phyloP scores from a whole-genome alignment of 1,139 yeast genomes.

The Blastobotrys serpentis region DNA sequence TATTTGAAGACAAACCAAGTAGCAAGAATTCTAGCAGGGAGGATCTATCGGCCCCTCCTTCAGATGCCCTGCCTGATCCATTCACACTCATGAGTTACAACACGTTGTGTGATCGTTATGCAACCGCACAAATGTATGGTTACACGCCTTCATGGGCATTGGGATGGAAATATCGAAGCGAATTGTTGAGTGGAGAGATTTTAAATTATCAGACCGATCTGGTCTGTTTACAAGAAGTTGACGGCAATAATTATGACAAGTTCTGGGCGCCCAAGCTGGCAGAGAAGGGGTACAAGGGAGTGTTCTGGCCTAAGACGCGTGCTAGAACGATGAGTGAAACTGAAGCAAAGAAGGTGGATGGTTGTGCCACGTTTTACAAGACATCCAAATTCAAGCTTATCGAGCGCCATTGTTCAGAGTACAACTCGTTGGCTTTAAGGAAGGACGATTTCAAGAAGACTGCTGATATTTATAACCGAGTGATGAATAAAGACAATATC shows the following conservation, averaged over 20 bases:
- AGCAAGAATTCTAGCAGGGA: conserved; percentile 8
- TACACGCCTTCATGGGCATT: conserved; percentile 98
- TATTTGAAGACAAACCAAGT: conserved; percentile 67
- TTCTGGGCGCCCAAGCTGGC: conserved; percentile 78
- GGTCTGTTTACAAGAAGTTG: conserved; percentile 93
- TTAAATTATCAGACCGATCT: conserved; percentile 66
- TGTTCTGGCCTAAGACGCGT: conserved; percentile 84
- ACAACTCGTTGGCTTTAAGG: conserved; percentile 82
- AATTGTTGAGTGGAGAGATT: conserved; percentile 70
- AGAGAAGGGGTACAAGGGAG: conserved; percentile 74
- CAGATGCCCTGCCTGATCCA: conserved; percentile 19
- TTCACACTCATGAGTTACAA: conserved; percentile 87
- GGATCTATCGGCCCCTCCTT: conserved; percentile 4
- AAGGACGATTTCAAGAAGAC: conserved; percentile 89
- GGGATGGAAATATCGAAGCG: conserved; percentile 88
- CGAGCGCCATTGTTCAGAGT: conserved; percentile 76
- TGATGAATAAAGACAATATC: conserved; percentile 92
- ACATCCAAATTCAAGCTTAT: conserved; percentile 64
- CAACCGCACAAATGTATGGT: conserved; percentile 86
- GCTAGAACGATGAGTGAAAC: conserved; percentile 82
- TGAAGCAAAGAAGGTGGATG: conserved; percentile 90
- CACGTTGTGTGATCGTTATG: conserved; percentile 92
- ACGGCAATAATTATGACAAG: conserved; percentile 79
- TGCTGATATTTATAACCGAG: conserved; percentile 91
- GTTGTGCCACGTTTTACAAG: conserved; percentile 90